These are phyloP conservation scores for Podosphaera xanthii DNA, from an alignment of 2,329 filamentous ascomycete species.

Conservation along the genomic window DNA sequence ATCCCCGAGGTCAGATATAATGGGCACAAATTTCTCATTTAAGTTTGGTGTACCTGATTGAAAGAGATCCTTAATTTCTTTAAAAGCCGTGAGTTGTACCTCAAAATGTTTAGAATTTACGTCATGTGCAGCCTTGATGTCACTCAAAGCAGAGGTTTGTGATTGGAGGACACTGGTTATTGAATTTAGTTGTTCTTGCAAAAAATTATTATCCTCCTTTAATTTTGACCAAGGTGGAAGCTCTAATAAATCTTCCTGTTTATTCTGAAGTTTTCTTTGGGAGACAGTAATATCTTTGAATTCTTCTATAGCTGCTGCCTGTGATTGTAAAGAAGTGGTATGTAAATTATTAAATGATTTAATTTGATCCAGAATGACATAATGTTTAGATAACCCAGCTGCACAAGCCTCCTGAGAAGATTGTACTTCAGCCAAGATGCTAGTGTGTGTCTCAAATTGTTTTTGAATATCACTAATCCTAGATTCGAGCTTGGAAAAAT, in stretches of 20 bases:
- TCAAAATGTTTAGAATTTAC: constrained; percentile 4
- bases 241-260: background rate
- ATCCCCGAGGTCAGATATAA: constrained; percentile 3
- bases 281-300: constrained; percentile 2
- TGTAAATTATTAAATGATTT: constrained; percentile 11
- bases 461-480: too few species aligned
- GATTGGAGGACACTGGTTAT: constrained; percentile 1
- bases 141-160: constrained; percentile 4
- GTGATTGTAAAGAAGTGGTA: constrained; percentile 3
- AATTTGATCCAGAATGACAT: constrained; percentile 9
- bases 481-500: too few species aligned
- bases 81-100: background rate
- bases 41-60: background rate
- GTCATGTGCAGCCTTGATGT: constrained; percentile 3
- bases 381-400: too few species aligned
- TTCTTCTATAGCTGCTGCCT: constrained; percentile 4
- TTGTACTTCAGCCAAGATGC: too few species aligned
- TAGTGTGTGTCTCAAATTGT: too few species aligned
- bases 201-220: background rate
- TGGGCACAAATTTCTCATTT: background rate
- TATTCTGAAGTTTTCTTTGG: background rate
- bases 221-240: background rate
- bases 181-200: background rate
- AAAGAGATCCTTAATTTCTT: constrained; percentile 2
- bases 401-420: too few species aligned